Conservation (phyloP, 257 asterid species). For the Solanum clarkiae region DNA sequence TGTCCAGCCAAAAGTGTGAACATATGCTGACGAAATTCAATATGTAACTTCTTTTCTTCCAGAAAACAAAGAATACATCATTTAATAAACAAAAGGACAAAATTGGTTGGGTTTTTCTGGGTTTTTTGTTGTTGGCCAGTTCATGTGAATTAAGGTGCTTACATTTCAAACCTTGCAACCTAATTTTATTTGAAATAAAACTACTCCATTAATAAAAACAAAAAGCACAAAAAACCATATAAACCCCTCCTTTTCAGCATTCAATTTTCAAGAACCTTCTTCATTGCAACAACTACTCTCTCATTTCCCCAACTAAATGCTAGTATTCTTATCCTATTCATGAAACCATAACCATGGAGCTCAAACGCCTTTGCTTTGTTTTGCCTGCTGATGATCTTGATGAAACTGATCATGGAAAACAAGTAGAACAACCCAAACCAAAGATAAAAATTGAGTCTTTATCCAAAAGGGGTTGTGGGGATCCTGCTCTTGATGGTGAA, state of each 20-base stretch:
- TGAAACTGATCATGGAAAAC: not conserved
- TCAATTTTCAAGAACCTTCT: not conserved
- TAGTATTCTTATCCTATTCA: not conserved
- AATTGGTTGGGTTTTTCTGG: not conserved
- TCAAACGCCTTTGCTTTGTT: conserved; percentile 53
- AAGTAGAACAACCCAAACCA: not conserved
- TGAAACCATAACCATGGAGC: conserved; percentile 31
- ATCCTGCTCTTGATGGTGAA: too few species aligned
- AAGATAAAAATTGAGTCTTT: not conserved
- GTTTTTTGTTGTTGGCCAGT: not conserved
- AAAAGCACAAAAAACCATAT: not conserved
- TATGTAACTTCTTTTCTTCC: not conserved
- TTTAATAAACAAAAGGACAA: not conserved
- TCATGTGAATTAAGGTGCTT: not conserved
- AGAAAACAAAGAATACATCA: not conserved
- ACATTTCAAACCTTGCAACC: not conserved
- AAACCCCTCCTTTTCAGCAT: not conserved
- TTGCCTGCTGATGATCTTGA: conserved; percentile 45
- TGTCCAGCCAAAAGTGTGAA: not conserved
- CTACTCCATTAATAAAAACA: not conserved
- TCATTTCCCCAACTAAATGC: not conserved
- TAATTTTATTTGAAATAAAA: not conserved
- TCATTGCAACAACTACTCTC: not conserved
- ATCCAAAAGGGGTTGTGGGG: not conserved
- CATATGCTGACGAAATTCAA: not conserved